These are phyloP conservation scores for Kurtzmaniella fragi DNA, from an alignment of 805 yeast species.

Conservation along the genomic window DNA sequence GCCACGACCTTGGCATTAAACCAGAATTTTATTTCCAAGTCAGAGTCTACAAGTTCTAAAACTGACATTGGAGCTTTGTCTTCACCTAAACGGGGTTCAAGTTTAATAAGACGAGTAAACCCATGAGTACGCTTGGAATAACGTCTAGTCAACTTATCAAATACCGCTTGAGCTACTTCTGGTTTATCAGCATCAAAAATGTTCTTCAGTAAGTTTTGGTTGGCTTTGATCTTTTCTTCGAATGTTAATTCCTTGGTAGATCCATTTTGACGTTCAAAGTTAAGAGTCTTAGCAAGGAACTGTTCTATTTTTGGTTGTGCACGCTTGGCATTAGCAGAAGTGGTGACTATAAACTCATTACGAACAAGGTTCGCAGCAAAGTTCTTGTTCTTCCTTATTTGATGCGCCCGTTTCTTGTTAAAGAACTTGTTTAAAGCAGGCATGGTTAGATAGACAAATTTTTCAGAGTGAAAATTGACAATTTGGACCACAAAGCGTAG, in stretches of 20 bases:
- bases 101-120: constrained; percentile 74
- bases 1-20: constrained; percentile 79
- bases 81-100: constrained; percentile 78
- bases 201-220: background rate
- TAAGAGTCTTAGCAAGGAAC: constrained; percentile 29
- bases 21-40: constrained; percentile 66
- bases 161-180: constrained; percentile 53
- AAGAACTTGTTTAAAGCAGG: constrained; percentile 39
- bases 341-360: constrained; percentile 40
- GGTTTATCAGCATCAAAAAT: constrained; percentile 26
- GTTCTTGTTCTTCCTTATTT: constrained; percentile 41
- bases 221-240: constrained; percentile 9
- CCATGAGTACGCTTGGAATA: constrained; percentile 68
- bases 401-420: constrained; percentile 38
- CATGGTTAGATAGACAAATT: constrained; percentile 14
- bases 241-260: background rate
- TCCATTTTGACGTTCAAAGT: constrained; percentile 10
- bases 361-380: constrained; percentile 39
- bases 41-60: constrained; percentile 73
- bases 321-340: constrained; percentile 39
- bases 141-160: constrained; percentile 59
- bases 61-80: constrained; percentile 90
- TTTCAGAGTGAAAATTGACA: too few species aligned
- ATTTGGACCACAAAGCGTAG: too few species aligned
- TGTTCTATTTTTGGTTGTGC: constrained; percentile 38